Conservation (phyloP, 2,329 filamentous ascomycete genomes). For the Helotiales sp. region DNA sequence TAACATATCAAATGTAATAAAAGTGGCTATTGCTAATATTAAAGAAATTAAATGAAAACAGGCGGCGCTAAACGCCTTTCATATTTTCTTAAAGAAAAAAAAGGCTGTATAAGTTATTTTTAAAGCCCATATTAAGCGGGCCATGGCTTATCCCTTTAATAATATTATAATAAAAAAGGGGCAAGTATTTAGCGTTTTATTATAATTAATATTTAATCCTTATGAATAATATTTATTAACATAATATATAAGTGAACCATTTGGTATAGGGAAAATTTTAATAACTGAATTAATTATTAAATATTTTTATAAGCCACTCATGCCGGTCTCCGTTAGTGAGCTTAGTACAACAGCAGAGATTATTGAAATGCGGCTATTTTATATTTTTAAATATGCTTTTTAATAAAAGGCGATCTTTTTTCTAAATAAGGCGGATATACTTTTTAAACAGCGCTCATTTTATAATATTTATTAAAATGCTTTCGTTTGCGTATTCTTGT, state of each 20-base stretch:
- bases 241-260: conserved; percentile 16
- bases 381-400: conserved; percentile 53
- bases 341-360: conserved; percentile 1
- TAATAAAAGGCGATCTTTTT: conserved; percentile 33
- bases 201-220: conserved; percentile 5
- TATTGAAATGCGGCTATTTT: conserved; percentile 48
- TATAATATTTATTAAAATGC: conserved; percentile 25
- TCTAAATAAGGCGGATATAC: conserved; percentile 31
- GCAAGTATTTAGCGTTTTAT: conserved; percentile 5
- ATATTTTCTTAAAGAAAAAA: conserved; percentile 37
- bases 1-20: conserved; percentile 25
- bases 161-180: conserved; percentile 4
- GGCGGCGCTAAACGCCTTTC: conserved; percentile 17
- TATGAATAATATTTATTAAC: too few species aligned
- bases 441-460: conserved; percentile 19
- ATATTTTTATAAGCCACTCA: conserved; percentile 13
- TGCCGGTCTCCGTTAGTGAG: conserved; percentile 16
- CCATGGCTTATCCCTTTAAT: conserved; percentile 4
- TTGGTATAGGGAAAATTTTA: conserved; percentile 27
- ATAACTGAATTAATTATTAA: conserved; percentile 24
- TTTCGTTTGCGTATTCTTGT: conserved; percentile 31
- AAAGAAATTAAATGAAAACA: conserved; percentile 23
- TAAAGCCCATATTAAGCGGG: conserved; percentile 4
- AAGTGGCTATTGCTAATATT: conserved; percentile 29
- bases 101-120: conserved; percentile 19